Conservation (phyloP, 768 basidiomycete species). For the Dacryopinax spathularia region DNA sequence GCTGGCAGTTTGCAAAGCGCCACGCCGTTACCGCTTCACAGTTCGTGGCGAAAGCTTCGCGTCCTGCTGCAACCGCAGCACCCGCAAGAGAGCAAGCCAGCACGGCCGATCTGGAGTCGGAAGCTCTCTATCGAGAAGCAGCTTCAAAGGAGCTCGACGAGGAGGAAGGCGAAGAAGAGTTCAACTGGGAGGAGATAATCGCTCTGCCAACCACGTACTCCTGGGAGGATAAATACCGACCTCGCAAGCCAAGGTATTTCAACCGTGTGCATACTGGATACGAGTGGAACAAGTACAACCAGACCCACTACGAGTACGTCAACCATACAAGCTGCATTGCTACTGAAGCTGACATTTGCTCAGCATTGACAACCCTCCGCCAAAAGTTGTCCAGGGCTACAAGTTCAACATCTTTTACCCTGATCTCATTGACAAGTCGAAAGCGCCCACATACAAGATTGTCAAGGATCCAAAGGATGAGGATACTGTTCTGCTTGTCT, state of each 20-base stretch:
- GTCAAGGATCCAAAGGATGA: slow-evolving; percentile 89
- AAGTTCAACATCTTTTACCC: slow-evolving; percentile 99
- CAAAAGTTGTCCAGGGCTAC: slow-evolving; percentile 98
- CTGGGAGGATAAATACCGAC: slow-evolving; percentile 98
- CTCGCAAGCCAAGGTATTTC: slow-evolving; percentile 94
- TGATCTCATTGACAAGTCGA: slow-evolving; percentile 94
- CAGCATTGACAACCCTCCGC: slow-evolving; percentile 95
- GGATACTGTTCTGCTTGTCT: slow-evolving; percentile 84
- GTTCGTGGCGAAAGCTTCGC: slow-evolving; percentile 67
- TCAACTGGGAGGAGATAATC: slow-evolving; percentile 85
- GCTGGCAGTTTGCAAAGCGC: slow-evolving; percentile 56
- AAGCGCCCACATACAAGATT: slow-evolving; percentile 93
- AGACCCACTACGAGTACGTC: slow-evolving; percentile 95
- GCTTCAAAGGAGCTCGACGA: slow-evolving; percentile 62
- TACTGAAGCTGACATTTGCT: slow-evolving; percentile 11
- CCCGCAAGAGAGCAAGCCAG: slow-evolving; percentile 40
- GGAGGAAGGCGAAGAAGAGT: slow-evolving; percentile 91
- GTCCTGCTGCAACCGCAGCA: slow-evolving; percentile 27
- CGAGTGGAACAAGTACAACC: slow-evolving; percentile 99
- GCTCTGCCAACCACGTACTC: slow-evolving; percentile 73
- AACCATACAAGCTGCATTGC: slow-evolving; percentile 4
- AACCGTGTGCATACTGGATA: slow-evolving; percentile 98
- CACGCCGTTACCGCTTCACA: slow-evolving; percentile 68
- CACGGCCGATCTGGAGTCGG: slow-evolving; percentile 58
- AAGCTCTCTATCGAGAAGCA: slow-evolving; percentile 80